Evolutionary conservation across 1,284 basidiomycete species (phyloP).

Genomic region (Sanghuangporus sanghuang): DNA sequence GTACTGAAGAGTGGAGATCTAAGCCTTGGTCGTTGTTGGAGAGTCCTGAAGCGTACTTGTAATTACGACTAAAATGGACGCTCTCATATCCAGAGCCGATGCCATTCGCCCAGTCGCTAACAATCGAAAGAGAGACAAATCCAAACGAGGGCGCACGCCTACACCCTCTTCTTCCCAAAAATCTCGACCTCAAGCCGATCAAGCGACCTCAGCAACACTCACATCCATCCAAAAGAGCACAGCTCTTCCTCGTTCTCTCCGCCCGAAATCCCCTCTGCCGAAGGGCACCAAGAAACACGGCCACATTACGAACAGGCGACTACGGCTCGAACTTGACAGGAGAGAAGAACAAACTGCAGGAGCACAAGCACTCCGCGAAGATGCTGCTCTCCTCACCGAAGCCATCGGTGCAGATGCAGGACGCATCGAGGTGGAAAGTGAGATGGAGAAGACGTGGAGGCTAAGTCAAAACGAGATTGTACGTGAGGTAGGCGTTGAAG

Average conservation of each 20-base stretch:
- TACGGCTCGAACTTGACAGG: constrained; percentile 62
- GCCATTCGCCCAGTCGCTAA: constrained; percentile 46
- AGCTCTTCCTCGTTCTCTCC: constrained; percentile 55
- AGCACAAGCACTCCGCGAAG: constrained; percentile 53
- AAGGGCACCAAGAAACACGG: constrained; percentile 42
- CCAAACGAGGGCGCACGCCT: constrained; percentile 28
- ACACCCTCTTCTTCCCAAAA: too few species aligned
- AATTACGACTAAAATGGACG: constrained; percentile 47
- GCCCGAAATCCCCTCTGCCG: constrained; percentile 36
- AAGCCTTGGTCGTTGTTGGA: neutral
- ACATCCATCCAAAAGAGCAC: constrained; percentile 56
- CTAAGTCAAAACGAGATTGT: constrained; percentile 80
- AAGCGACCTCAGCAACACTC: constrained; percentile 44
- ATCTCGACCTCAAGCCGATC: constrained; percentile 15
- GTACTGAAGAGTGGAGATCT: neutral
- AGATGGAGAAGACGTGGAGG: constrained; percentile 87
- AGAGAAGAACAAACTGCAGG: constrained; percentile 53
- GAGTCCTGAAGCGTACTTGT: neutral
- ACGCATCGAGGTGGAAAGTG: constrained; percentile 65
- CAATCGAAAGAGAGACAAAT: constrained; percentile 10
- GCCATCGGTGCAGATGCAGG: constrained; percentile 60
- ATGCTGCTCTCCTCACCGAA: constrained; percentile 54
- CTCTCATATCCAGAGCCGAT: constrained; percentile 66
- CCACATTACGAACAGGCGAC: constrained; percentile 72
- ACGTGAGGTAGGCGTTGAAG: constrained; percentile 65